Conservation (phyloP, 176 grass and related monocot species). For the Hordeum marinum region DNA sequence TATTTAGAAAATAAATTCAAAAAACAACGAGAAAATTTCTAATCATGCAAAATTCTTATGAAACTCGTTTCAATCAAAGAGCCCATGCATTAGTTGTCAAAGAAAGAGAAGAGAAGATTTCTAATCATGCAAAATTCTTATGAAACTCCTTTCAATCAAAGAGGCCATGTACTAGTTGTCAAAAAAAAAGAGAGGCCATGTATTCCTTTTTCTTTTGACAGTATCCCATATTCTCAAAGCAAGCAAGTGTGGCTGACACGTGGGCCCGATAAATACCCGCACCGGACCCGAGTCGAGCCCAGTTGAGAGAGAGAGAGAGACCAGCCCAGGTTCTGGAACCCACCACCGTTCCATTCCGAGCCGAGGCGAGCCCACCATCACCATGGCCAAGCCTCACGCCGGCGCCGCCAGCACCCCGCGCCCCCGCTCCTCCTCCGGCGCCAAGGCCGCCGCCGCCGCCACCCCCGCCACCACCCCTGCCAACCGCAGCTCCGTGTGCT, state of each 20-base stretch:
- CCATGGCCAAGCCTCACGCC: slow-evolving; percentile 29
- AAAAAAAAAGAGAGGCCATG: too few relatives aligned
- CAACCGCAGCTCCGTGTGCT: neutral
- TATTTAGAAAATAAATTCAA: too few relatives aligned
- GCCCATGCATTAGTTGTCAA: too few relatives aligned
- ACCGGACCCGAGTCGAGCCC: neutral
- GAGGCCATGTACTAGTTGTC: too few relatives aligned
- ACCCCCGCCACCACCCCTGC: neutral
- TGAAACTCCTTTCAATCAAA: too few relatives aligned
- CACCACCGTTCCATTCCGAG: neutral
- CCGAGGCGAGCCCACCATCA: neutral
- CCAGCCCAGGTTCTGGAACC: neutral
- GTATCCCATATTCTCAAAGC: too few relatives aligned
- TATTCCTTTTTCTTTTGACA: too few relatives aligned
- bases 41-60: too few relatives aligned
- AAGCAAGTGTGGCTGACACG: neutral
- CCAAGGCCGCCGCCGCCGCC: slow-evolving; percentile 17
- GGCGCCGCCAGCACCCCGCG: neutral
- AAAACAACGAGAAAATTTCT: too few relatives aligned
- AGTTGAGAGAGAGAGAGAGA: neutral
- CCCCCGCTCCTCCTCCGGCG: neutral
- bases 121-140: too few relatives aligned
- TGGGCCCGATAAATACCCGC: neutral
- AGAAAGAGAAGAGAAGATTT: too few relatives aligned
- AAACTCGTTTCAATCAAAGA: too few relatives aligned